Evolutionary conservation across 176 grass and related monocot genomes (phyloP).

Genomic region (Microstegium vimineum): DNA sequence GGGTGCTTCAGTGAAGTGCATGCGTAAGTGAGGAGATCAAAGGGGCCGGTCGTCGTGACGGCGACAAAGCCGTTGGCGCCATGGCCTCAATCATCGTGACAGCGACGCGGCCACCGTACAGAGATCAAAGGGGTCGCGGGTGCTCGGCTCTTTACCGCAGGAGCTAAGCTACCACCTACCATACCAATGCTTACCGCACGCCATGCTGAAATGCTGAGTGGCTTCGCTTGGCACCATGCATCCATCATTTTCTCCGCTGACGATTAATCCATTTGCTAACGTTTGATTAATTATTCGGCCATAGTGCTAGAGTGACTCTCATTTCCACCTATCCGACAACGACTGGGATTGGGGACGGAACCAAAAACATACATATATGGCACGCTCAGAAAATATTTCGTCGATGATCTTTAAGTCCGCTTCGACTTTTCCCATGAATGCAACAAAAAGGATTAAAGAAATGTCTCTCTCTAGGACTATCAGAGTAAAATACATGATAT

Average conservation of each 20-base stretch:
- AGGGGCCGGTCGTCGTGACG: not conserved
- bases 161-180: too few relatives aligned
- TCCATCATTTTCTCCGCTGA: not conserved
- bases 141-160: not conserved
- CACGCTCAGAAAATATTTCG: not conserved
- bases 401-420: not conserved
- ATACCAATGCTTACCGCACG: not conserved
- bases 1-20: not conserved
- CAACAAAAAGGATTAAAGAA: not conserved
- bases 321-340: not conserved
- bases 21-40: not conserved
- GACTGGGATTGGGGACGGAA: not conserved
- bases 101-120: not conserved
- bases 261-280: not conserved
- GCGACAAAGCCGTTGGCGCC: too few relatives aligned
- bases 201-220: not conserved
- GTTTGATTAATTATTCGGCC: not conserved
- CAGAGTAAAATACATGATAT: too few relatives aligned
- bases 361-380: not conserved
- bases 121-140: not conserved
- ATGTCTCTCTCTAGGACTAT: not conserved
- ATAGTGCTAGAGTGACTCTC: not conserved
- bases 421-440: not conserved
- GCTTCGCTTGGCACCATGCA: not conserved
- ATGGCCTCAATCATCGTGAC: not conserved